Evolutionary conservation across 139 green algal species (phyloP), one percentile per base, ranked within the genome.

Genomic region (Tetraselmis chui): DNA sequence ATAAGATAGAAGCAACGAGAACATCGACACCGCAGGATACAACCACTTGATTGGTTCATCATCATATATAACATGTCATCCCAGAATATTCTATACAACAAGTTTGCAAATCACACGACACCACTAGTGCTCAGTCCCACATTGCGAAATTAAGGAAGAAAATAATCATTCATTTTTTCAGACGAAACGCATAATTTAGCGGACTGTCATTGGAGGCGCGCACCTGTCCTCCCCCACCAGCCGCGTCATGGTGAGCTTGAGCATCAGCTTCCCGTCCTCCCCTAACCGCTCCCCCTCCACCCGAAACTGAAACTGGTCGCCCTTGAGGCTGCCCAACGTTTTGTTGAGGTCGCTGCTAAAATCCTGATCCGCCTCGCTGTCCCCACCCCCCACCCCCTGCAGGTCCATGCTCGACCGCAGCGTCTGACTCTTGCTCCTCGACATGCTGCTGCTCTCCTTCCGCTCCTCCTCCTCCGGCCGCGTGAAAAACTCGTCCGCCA

Each of bases 401-500:
- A 18, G 11, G 45, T 67, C 45, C 45, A 67, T 67, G 45, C 11
- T 25, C 11, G 45, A 5, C 11, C 45, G 45, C 45, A 67, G 5
- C 11, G 5, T 67, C 11, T 25, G 5, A 18, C 45, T 67, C 45
- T 67, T 67, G 45, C 45, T 67, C 11, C 45, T 5, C 45, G 45
- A 67, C 45, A 67, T 67, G 45, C 45, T 18, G 45, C 45, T 18
- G 45, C 18, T 18, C 45, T 18, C 18, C 45, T 67, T 18, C 11
- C 18, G 32, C 26, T 67, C 45, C 45, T 18, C 18, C 45, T 67
- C 45, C 11, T 67, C 59, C 26, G 59, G 75, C 74, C 45, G 32
- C 22, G 75, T 27, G 30, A 95, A 85, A 85, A 97, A 98, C 0
- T 90, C 88, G 85, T 98, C 90, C 58, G 95, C 87, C 79, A 98